Base-by-base conservation (phyloP, 2,329 filamentous ascomycete genomes). In the Fusarium sp. region DNA sequence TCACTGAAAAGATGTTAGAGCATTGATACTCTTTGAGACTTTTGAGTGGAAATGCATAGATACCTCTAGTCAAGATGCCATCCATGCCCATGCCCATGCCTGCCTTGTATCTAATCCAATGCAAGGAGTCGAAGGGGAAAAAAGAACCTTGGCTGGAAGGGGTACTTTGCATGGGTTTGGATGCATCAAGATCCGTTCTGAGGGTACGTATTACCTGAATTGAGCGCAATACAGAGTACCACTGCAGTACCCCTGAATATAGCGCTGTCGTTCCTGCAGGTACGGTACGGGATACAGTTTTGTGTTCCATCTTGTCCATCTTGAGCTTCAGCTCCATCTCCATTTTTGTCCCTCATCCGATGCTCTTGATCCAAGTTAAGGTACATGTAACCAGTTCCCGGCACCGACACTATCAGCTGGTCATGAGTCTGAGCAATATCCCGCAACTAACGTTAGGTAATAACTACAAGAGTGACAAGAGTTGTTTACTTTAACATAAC, bases 251-350 rank as follows among this genome's bases (percentile, higher is more conserved):
- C 68, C 68, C 68, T 71, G 63, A 64, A 68, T 70, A 67, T 70
- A 70, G 71, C 62, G 71, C 57, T 66, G 68, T 69, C 72, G 75
- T 76, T 77, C 75, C 75, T 77, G 75, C 75, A 76, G 74, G 75
- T 76, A 69, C 56, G 24, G 31, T 73, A 50, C 31, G n/a, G 56
- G 20, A 55, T 43, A 61, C 43, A 52, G 29, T 60, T 37, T 29
- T 31, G 53, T 39, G 23, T 57, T 33, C 21, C 21, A 48, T 59
- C 41, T 18, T 38, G 10, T n/a, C 20, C 26, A 29, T 20, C 37
- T 33, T 10, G 38, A 38, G 23, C 37, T 35, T 55, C 39, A 31
- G 43, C 52, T 57, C 49, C 50, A 23, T 56, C 21, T 20, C 24
- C 23, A 41, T 31, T 26, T 31, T 56, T 20, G 37, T 33, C n/a